Evolutionary conservation across 2,329 filamentous ascomycete genomes (phyloP), one percentile per base, ranked within the genome.

Genomic region (Thyridium curvatum): DNA sequence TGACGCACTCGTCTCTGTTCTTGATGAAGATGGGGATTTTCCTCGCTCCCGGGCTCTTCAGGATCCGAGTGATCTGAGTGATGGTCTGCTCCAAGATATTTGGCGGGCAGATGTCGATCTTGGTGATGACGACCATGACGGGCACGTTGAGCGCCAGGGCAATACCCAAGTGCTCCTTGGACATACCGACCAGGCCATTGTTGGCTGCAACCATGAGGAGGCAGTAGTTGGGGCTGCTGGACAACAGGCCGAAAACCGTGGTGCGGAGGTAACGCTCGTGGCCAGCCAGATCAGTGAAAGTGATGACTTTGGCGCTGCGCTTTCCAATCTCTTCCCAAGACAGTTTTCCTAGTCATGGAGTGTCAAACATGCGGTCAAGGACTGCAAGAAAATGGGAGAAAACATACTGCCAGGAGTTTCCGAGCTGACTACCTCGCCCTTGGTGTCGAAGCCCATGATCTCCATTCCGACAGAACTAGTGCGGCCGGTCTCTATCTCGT

Each of bases 401-500:
- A 14, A 60, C 65, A 84, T 87, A 59, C 93, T 79, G 1, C 89
- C 91, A 3, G 90, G 86, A 1, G 83, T 84, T 42, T 84, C 84
- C 30, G 86, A 91, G 13, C 81, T 78, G 13, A 97, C 77, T 18
- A 95, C 84, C 18, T 90, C 79, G 18, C 93, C 91, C 40, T 77
- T 75, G 37, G 84, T 88, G 60, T 97, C 89, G 52, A 96, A 98
- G 2, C 93, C 93, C 84, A 97, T 89, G 45, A 97, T 97, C 61
- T 98, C 93, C 90, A 97, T 94, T 32, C 93, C 91, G 1, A 98
- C 93, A 0, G 90, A 96, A 57, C 88, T 95, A 9, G 93, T 98
- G 48, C 93, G 77, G 2, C 93, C 93, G 34, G 86, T 93, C 63
- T 98, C 93, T 31, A 97, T 85, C 64, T 98, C 93, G 55, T 98